Evolutionary conservation across 2,329 filamentous ascomycete species (phyloP).

Genomic region (Balansia obtecta): DNA sequence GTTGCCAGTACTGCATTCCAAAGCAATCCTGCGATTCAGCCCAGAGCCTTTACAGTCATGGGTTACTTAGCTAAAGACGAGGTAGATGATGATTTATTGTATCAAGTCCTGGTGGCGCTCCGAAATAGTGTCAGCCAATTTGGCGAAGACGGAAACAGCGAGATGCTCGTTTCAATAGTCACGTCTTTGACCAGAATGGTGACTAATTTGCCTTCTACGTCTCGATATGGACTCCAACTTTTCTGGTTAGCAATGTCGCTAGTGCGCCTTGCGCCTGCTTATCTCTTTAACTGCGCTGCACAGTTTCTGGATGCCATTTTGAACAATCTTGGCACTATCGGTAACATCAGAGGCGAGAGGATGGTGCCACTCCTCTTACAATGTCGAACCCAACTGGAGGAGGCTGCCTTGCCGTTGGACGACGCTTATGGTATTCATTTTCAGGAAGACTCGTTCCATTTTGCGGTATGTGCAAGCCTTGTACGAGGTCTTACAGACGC

Average conservation of each 20-base stretch:
- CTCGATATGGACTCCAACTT: slow-evolving; percentile 54
- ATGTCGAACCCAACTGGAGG: slow-evolving; percentile 46
- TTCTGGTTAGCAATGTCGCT: slow-evolving; percentile 61
- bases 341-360: slow-evolving; percentile 44
- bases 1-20: slow-evolving; percentile 63
- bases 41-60: slow-evolving; percentile 58
- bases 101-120: slow-evolving; percentile 57
- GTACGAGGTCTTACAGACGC: slow-evolving; percentile 52
- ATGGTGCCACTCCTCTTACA: slow-evolving; percentile 50
- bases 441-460: slow-evolving; percentile 51
- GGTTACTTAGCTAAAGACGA: slow-evolving; percentile 59
- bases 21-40: slow-evolving; percentile 59
- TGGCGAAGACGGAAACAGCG: slow-evolving; percentile 49
- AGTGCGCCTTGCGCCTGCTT: slow-evolving; percentile 48
- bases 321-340: slow-evolving; percentile 48
- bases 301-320: slow-evolving; percentile 53
- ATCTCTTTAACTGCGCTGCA: slow-evolving; percentile 53
- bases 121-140: slow-evolving; percentile 53
- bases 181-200: slow-evolving; percentile 60
- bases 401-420: slow-evolving; percentile 49
- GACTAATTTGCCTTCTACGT: slow-evolving; percentile 52
- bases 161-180: slow-evolving; percentile 58
- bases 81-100: slow-evolving; percentile 58
- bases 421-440: slow-evolving; percentile 56
- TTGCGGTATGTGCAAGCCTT: slow-evolving; percentile 51